Conservation (phyloP, 225 moss, liverwort and hornwort genomes). For the Polytrichum formosum region DNA sequence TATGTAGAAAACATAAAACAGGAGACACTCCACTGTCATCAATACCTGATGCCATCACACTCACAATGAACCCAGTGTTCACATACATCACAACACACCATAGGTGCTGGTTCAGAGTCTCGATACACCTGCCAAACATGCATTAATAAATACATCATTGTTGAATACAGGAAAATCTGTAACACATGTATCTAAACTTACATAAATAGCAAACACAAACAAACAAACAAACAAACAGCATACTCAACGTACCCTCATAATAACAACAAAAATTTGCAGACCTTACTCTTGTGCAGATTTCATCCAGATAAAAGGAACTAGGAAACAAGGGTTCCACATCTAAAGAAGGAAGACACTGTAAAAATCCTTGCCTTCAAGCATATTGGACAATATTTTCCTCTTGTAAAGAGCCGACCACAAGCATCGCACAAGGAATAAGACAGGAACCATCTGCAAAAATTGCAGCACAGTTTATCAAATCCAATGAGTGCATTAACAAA, state of each 20-base stretch:
- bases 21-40: background rate
- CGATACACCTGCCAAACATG: conserved; percentile 65
- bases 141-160: background rate
- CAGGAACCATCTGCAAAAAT: conserved; percentile 78
- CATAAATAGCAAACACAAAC: too few relatives aligned
- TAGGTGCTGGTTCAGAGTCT: conserved; percentile 93
- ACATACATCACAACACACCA: conserved; percentile 98
- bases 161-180: too few relatives aligned
- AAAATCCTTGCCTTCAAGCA: conserved; percentile 62
- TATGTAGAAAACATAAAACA: too few relatives aligned
- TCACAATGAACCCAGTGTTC: conserved; percentile 98
- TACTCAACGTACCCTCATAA: too few relatives aligned
- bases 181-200: too few relatives aligned
- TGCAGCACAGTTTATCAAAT: too few relatives aligned
- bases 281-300: too few relatives aligned
- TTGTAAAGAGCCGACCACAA: conserved; percentile 89
- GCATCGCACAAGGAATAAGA: conserved; percentile 91
- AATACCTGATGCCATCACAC: conserved; percentile 91
- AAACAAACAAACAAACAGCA: too few relatives aligned
- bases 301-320: too few relatives aligned
- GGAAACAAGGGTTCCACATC: too few relatives aligned
- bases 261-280: too few relatives aligned
- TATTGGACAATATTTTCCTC: conserved; percentile 96
- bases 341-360: background rate
- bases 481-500: too few relatives aligned